Evolutionary conservation across 768 basidiomycete genomes (phyloP), one percentile per base, ranked within the genome.

Genomic region (Macrolepiota fuliginosa): DNA sequence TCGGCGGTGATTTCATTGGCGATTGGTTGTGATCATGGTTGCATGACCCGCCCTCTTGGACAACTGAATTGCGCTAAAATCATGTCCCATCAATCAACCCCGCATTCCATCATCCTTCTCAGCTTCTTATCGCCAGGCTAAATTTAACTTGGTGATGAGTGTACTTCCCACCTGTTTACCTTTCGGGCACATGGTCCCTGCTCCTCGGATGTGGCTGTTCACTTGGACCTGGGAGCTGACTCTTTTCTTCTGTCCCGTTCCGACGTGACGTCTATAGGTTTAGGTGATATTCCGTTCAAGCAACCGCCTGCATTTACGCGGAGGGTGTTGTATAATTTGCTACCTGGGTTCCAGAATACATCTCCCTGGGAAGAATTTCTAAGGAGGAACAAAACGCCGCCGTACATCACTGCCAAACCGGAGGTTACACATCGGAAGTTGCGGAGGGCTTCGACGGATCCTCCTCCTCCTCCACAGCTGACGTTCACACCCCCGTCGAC

Each of bases 261-360:
- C 40, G 40, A 13, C 40, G 12, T 42, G 12, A 35, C 54, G 22
- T 56, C 50, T 55, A 22, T 68, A 89, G 87, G 86, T 70, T 77
- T 89, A 56, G 88, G 88, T 22, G 88, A 89, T 66, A 83, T 85
- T 61, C 85, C 86, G 39, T 89, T 89, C 76, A 89, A 89, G 71
- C 88, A 88, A 62, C 86, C 86, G n/a, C 84, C 87, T 25, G 79
- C 77, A 36, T 89, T 88, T 70, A 88, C 85, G 19, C 78, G 86
- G 42, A 82, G 85, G 11, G 83, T 89, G 47, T 73, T 89, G 13
- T 88, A 87, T 69, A 88, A 87, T 68, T 76, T 89, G 46, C 79
- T 82, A 60, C 85, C 86, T 15, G 87, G 86, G 12, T 82, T 84
- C 67, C 79, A 81, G 59, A 81, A 86, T 59, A 85, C 76, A 45